Percentiles rank a stretch among this genome's conserved stretches.
phyloP scores from a whole-genome alignment of 1,284 basidiomycete genomes.

The Ceratobasidium papillatum region DNA sequence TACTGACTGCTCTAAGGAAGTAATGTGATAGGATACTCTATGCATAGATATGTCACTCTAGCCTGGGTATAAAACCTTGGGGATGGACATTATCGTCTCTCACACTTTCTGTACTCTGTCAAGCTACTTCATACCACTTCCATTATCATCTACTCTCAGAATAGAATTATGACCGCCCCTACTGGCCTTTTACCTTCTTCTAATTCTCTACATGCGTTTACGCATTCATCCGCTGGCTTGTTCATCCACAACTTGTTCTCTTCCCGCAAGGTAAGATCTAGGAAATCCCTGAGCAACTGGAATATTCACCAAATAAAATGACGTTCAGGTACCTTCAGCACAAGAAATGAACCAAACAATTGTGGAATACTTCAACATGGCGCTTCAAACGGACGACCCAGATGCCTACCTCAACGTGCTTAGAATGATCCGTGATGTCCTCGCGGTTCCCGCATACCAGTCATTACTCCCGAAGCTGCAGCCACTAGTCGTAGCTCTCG shows the following conservation, averaged over 20 bases:
- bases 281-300: not conserved
- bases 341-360: too few relatives aligned
- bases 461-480: too few relatives aligned
- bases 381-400: too few relatives aligned
- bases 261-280: not conserved
- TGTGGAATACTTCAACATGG: too few relatives aligned
- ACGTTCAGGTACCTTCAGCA: too few relatives aligned
- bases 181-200: not conserved
- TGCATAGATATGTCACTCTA: not conserved
- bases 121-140: not conserved
- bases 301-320: not conserved
- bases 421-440: too few relatives aligned
- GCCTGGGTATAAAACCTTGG: not conserved
- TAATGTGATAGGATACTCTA: not conserved
- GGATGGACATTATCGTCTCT: not conserved
- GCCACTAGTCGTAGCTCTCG: too few relatives aligned
- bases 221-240: not conserved
- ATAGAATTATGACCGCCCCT: not conserved
- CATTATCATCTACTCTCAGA: not conserved
- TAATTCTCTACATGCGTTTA: not conserved
- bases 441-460: too few relatives aligned
- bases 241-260: not conserved
- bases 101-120: not conserved
- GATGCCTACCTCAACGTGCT: too few relatives aligned
- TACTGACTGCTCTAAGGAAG: not conserved